Conservation (phyloP, 768 basidiomycete species). For the Clitopilus passeckerianus region DNA sequence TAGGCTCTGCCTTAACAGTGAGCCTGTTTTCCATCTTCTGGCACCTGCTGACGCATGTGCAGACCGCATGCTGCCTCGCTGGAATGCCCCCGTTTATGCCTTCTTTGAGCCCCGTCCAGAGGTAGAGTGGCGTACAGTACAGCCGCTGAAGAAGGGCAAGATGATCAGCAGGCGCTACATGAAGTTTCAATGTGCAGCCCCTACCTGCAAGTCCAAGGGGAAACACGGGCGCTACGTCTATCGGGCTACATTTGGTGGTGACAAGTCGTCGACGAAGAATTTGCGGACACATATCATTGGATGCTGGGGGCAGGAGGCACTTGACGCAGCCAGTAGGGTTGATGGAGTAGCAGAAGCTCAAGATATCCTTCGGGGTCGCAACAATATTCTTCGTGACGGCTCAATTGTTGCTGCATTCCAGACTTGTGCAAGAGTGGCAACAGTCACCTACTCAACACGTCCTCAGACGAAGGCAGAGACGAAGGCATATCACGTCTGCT, state of each 20-base stretch:
- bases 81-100: constrained; percentile 24
- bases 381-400: constrained; percentile 6
- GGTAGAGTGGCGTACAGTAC: constrained; percentile 8
- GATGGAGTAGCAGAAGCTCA: constrained; percentile 3
- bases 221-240: constrained; percentile 4
- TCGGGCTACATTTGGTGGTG: constrained; percentile 17
- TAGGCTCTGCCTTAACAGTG: no score
- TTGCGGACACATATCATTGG: constrained; percentile 19
- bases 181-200: constrained; percentile 20
- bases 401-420: constrained; percentile 24
- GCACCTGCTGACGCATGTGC: no score
- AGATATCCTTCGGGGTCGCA: background rate
- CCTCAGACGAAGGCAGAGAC: constrained; percentile 19
- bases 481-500: constrained; percentile 25
- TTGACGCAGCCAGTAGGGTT: constrained; percentile 8
- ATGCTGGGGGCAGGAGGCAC: constrained; percentile 26
- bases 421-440: constrained; percentile 17
- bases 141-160: background rate
- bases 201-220: constrained; percentile 11
- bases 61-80: no score
- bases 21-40: no score
- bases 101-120: constrained; percentile 21
- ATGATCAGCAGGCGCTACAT: constrained; percentile 16
- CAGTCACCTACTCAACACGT: constrained; percentile 22
- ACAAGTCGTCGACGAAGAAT: constrained; percentile 24